Evolutionary conservation across 176 grass and related monocot species (phyloP).

Genomic region (Musa itinerans): DNA sequence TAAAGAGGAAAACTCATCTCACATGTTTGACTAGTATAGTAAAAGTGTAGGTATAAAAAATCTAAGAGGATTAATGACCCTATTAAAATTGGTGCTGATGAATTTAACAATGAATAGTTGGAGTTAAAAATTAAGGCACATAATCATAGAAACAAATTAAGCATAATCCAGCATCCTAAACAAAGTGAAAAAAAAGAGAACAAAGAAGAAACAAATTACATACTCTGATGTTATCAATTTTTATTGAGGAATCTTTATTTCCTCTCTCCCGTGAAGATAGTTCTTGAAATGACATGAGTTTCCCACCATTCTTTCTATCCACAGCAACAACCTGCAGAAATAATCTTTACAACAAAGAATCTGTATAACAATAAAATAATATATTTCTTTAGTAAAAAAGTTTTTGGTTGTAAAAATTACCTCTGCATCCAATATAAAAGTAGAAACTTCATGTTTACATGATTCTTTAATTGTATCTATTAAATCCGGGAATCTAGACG

Average conservation of each 20-base stretch:
- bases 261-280: constrained; percentile 91
- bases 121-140: no score
- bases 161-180: neutral
- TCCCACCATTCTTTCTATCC: constrained; percentile 68
- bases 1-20: no score
- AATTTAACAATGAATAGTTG: no score
- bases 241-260: constrained; percentile 56
- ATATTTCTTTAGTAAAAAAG: constrained; percentile 5
- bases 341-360: constrained; percentile 9
- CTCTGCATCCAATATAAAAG: constrained; percentile 82
- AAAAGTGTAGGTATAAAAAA: no score
- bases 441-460: constrained; percentile 42
- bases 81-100: no score
- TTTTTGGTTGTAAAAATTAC: constrained; percentile 37
- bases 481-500: constrained; percentile 77
- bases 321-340: constrained; percentile 72
- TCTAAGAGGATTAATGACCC: no score
- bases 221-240: constrained; percentile 77
- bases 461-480: constrained; percentile 69
- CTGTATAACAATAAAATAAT: constrained; percentile 22
- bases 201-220: neutral
- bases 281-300: constrained; percentile 91
- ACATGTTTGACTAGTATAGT: no score
- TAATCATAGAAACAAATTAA: neutral
- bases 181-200: constrained; percentile 17